Base-by-base conservation (phyloP, 306 rosid genomes). In the Dalbergia cochinchinensis region DNA sequence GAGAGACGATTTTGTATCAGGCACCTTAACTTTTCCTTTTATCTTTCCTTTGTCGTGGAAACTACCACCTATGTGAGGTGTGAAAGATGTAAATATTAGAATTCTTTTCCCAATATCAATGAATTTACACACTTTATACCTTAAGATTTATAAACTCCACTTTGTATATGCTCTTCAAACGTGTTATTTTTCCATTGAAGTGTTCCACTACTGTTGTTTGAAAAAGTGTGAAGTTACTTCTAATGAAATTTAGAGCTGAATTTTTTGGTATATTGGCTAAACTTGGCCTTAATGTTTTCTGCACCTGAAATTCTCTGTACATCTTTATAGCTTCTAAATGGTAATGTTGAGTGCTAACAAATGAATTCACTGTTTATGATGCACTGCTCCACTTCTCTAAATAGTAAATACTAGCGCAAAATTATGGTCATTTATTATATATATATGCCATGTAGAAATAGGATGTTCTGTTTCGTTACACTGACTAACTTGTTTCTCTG, bases 1-100 rank as follows among this genome's bases (percentile, higher is more conserved):
- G 26, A 78, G 68, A 14, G 51, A 84, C 60, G 47, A 37, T 33
- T 71, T 68, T 68, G 60, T 75, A 69, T 19, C 16, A 58, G 19
- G 14, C 12, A 71, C 10, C 65, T 71, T 22, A 2, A 22, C 57
- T 47, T 13, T 41, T 31, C 19, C 12, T 60, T 60, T 60, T 67
- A 54, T 41, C 10, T 19, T 51, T 39, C 50, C 10, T 80, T 50
- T 35, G 72, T 19, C 10, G 8, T 54, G 74, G 48, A 61, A 79
- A 20, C n/a, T 35, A 0, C 12, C 50, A 63, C 34, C 15, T 0
- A 8, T 51, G 11, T 22, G 73, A 63, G 67, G n/a, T 35, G 51
- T 63, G 4, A 53, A 35, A 11, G 31, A 47, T 61, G 22, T 14
- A 68, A 16, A 58, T 16, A 50, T 66, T 31, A 14, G 8, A 22